Evolutionary conservation across 805 yeast species (phyloP).

Genomic region (Hanseniaspora meyeri): DNA sequence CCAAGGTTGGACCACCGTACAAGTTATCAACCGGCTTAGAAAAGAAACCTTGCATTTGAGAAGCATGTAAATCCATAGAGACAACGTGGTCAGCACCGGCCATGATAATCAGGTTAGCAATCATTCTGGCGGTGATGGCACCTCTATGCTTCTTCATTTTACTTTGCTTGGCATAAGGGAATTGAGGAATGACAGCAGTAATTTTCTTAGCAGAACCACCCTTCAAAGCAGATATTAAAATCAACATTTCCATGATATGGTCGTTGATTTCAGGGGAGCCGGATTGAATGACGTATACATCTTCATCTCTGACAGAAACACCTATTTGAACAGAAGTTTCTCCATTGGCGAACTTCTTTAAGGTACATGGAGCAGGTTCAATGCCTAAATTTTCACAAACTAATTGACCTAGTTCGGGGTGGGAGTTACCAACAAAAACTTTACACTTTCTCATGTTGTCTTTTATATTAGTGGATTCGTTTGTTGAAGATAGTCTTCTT

Average conservation of each 20-base stretch:
- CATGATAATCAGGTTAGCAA: conserved; percentile 87
- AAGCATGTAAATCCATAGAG: conserved; percentile 90
- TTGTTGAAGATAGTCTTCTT: conserved; percentile 11
- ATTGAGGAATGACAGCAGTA: conserved; percentile 92
- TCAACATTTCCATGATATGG: conserved; percentile 89
- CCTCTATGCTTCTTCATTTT: conserved; percentile 99
- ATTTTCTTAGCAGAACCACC: conserved; percentile 98
- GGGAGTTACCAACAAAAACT: conserved; percentile 92
- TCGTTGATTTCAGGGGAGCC: conserved; percentile 83
- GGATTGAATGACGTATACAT: conserved; percentile 83
- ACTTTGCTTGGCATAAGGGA: conserved; percentile 92
- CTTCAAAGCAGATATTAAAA: conserved; percentile 86
- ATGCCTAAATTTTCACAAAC: conserved; percentile 88
- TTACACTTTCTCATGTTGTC: conserved; percentile 83
- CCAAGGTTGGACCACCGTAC: conserved; percentile 92
- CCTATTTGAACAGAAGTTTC: conserved; percentile 95
- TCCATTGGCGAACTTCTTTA: conserved; percentile 90
- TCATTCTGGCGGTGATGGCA: conserved; percentile 95
- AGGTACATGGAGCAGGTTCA: conserved; percentile 82
- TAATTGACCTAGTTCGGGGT: conserved; percentile 81
- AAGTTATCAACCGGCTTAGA: conserved; percentile 93
- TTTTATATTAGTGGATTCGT: neutral
- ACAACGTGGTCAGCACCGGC: conserved; percentile 99
- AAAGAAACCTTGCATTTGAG: conserved; percentile 99
- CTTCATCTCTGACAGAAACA: conserved; percentile 90